Percentiles rank a stretch among this genome's conserved stretches.
Evolutionary conservation across 495 filamentous ascomycete genomes (phyloP).

Genomic region (Neurospora sublineolata): DNA sequence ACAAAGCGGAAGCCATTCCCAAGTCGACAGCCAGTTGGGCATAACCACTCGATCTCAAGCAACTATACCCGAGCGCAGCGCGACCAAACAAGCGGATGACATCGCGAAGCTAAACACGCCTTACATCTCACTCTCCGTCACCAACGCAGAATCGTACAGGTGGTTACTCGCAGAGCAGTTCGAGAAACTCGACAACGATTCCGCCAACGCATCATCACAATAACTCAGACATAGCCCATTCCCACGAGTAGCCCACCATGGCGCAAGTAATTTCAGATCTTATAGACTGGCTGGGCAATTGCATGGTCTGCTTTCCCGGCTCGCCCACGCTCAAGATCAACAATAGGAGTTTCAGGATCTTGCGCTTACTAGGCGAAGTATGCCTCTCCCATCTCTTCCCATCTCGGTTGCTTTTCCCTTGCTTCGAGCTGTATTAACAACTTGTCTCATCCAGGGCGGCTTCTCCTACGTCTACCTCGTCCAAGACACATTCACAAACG

Average conservation of each 20-base stretch:
- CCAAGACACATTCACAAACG: slow-evolving; percentile 68
- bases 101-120: background rate
- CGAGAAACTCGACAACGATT: background rate
- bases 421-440: background rate
- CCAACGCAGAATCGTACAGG: background rate
- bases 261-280: slow-evolving; percentile 79
- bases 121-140: background rate
- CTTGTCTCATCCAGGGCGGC: slow-evolving; percentile 51
- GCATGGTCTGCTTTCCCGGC: slow-evolving; percentile 89
- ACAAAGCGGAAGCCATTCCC: background rate
- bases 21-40: background rate
- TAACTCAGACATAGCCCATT: background rate
- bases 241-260: slow-evolving; percentile 40
- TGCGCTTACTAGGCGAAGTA: slow-evolving; percentile 84
- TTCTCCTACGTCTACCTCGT: slow-evolving; percentile 99
- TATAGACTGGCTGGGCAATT: slow-evolving; percentile 81
- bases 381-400: background rate
- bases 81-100: background rate
- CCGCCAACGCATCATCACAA: background rate
- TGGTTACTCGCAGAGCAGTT: background rate
- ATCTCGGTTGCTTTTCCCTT: background rate
- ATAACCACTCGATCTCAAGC: background rate
- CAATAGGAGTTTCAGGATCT: slow-evolving; percentile 85
- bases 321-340: slow-evolving; percentile 93
- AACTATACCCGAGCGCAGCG: background rate